Evolutionary conservation across 148 eudicot species (phyloP).

Genomic region (Polygonum aviculare): DNA sequence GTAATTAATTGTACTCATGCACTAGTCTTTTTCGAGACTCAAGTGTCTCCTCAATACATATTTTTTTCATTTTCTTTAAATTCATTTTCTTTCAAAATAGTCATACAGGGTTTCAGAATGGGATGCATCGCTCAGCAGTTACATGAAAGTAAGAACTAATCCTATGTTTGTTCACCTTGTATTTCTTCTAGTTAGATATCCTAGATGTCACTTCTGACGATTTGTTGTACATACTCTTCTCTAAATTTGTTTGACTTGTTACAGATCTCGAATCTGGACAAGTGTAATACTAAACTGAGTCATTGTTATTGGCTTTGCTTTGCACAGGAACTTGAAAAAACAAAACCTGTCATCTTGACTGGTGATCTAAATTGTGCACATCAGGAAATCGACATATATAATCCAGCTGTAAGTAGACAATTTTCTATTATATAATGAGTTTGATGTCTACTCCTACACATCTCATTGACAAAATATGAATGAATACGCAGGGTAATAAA

Average conservation of each 20-base stretch:
- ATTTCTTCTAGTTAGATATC: neutral
- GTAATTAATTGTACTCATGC: constrained; percentile 24
- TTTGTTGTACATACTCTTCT: neutral
- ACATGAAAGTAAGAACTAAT: constrained; percentile 69
- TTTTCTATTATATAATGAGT: neutral
- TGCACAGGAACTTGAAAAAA: constrained; percentile 85
- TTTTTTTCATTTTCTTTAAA: neutral
- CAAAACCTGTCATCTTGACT: constrained; percentile 88
- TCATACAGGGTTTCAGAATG: constrained; percentile 84
- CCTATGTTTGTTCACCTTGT: neutral
- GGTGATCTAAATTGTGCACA: constrained; percentile 97
- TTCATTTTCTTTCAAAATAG: constrained; percentile 29
- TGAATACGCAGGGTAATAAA: constrained; percentile 62
- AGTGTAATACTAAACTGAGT: neutral
- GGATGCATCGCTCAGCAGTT: constrained; percentile 78
- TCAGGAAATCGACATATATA: constrained; percentile 88
- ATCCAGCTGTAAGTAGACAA: constrained; percentile 72
- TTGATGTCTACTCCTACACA: too few species aligned
- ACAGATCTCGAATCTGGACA: neutral
- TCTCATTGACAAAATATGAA: neutral
- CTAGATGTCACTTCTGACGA: neutral
- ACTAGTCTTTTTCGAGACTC: neutral
- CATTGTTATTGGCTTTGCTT: constrained; percentile 3
- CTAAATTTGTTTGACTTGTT: neutral
- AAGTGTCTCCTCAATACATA: constrained; percentile 11